phyloP scores from a whole-genome alignment of 495 filamentous ascomycete genomes.

The Parachaetomium inaequale region DNA sequence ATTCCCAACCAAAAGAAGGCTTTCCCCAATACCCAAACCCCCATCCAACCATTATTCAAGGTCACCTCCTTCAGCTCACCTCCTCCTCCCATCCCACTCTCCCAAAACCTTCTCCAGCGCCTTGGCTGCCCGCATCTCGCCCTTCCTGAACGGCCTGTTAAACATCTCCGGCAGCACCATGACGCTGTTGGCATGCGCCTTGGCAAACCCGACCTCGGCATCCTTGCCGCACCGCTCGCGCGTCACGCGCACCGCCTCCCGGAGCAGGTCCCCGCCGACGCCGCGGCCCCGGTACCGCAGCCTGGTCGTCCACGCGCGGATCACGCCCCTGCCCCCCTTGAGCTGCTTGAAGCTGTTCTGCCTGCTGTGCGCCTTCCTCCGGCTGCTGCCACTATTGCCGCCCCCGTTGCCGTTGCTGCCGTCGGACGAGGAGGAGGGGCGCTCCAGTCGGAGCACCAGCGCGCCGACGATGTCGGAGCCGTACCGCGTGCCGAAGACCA shows the following conservation, averaged over 20 bases:
- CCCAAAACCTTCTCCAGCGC: constrained; percentile 48
- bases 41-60: not conserved
- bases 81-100: constrained; percentile 40
- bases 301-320: constrained; percentile 74
- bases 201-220: constrained; percentile 60
- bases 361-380: not conserved
- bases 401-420: constrained; percentile 26
- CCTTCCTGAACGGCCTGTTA: constrained; percentile 54
- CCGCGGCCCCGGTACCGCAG: constrained; percentile 62
- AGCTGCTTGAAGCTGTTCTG: constrained; percentile 22
- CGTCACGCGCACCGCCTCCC: constrained; percentile 59
- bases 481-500: constrained; percentile 41
- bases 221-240: constrained; percentile 54
- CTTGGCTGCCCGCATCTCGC: constrained; percentile 52
- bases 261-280: constrained; percentile 63
- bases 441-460: constrained; percentile 43
- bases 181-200: constrained; percentile 63
- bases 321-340: constrained; percentile 50
- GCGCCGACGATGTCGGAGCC: constrained; percentile 42
- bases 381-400: constrained; percentile 5
- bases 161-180: constrained; percentile 58
- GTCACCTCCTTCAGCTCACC: constrained; percentile 15
- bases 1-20: not conserved
- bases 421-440: constrained; percentile 1
- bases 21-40: not conserved